Evolutionary conservation across 148 eudicot species (phyloP), one percentile per base, ranked within the genome.

Genomic region (Vaccinium vitisidaea): DNA sequence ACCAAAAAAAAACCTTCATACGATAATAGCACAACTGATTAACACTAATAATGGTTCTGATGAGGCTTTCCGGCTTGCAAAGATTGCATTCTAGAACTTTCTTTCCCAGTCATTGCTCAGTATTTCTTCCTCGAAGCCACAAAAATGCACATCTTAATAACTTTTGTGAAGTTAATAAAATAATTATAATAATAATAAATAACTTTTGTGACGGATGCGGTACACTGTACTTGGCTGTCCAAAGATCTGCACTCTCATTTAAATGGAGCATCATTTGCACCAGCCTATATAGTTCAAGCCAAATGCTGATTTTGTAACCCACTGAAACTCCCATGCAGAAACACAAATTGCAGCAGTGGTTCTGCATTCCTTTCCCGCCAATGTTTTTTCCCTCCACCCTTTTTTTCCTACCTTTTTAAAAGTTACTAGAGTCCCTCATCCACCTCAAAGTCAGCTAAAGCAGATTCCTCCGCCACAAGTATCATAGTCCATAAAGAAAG

Each of bases 331-430:
- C 39, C 11, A 69, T 27, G 39, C 39, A 69, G 39, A 69, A 65
- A 69, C 74, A 69, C 74, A n/a, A 73, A 14, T 32, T 73, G 49
- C 76, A 32, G 76, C 48, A 73, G 76, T 36, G 76, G n/a, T 73
- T 73, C 3, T 16, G 76, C 76, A 36, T 73, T 36, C 48, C n/a
- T n/a, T n/a, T n/a, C n/a, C n/a, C n/a, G n/a, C n/a, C 21, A 32
- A 46, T 30, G 75, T 30, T 71, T 19, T 53, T 16, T 16, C 79
- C 73, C 25, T 11, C 73, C 12, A 21, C 10, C 67, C 25, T 0
- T 0, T 1, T 21, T 21, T 21, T 5, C 46, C 55, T n/a, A 61
- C 18, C 58, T 55, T 55, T 55, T 14, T 3, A 25, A 56, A 2
- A 63, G 4, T 23, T 23, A 63, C 30, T n/a, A 8, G 27, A 63